Evolutionary conservation across 2,329 filamentous ascomycete genomes (phyloP).

Genomic region (Fulvia fulva): DNA sequence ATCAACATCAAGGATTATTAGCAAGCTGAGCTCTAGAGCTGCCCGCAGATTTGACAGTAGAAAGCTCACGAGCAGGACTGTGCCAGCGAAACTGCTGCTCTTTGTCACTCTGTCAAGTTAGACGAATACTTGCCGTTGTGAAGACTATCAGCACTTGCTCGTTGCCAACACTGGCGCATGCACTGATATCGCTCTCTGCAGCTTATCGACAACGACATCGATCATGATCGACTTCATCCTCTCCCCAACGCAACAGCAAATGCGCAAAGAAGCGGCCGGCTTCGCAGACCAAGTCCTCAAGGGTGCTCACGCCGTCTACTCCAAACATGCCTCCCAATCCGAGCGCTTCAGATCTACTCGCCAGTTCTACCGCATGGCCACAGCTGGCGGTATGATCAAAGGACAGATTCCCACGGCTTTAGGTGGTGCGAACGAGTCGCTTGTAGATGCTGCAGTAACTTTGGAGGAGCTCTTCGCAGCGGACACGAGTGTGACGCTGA

Average conservation of each 20-base stretch:
- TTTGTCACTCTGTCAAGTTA: too few relatives aligned
- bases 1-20: background rate
- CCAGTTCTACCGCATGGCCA: slow-evolving; percentile 46
- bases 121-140: too few relatives aligned
- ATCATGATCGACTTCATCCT: slow-evolving; percentile 34
- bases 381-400: slow-evolving; percentile 45
- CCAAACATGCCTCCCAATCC: slow-evolving; percentile 22
- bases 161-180: background rate
- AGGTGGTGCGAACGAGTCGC: slow-evolving; percentile 44
- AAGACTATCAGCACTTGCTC: too few relatives aligned
- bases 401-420: slow-evolving; percentile 45
- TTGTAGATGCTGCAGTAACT: slow-evolving; percentile 49
- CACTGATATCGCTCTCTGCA: background rate
- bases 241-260: slow-evolving; percentile 26
- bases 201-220: background rate
- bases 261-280: slow-evolving; percentile 26
- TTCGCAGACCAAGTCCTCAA: slow-evolving; percentile 29
- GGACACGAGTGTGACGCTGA: slow-evolving; percentile 49
- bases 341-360: slow-evolving; percentile 47
- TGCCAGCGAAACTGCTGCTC: too few relatives aligned
- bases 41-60: too few relatives aligned
- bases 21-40: background rate
- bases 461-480: slow-evolving; percentile 53
- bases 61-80: too few relatives aligned
- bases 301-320: slow-evolving; percentile 28